Base-by-base conservation (phyloP, 495 filamentous ascomycete species). In the Venustampulla echinocandica region DNA sequence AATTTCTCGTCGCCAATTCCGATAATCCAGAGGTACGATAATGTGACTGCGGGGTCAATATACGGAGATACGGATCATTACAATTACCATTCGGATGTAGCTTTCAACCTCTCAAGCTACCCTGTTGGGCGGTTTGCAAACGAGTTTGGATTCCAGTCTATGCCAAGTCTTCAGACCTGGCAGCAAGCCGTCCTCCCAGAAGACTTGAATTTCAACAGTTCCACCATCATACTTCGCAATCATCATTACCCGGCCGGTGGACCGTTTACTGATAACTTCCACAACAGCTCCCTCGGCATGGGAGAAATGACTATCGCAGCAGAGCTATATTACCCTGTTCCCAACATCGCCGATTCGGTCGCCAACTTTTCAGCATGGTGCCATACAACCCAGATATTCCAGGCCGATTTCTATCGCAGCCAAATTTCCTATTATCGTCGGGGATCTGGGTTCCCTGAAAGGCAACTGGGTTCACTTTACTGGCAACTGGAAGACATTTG, bases 401-500 rank as follows among this genome's bases (percentile, higher is more conserved):
- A 94, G 67, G 81, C 86, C 10, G 85, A 90, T 49, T 81, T 84
- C 10, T 70, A 90, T 64, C 74, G 76, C 56, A 81, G 73, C 52
- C 87, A 82, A 36, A 90, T 89, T 60, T 75, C 79, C 44, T 73
- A 76, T 19, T 93, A 84, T 81, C 75, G 84, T 14, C 76, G 82
- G 19, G 76, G 87, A 59, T 90, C 84, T 78, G 66, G 69, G 1
- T 55, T 61, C 7, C 59, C 56, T 4, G 74, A 84, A 49, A 56
- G 65, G n/a, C 94, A 88, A 54, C 82, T 84, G 32, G 89, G 88
- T 11, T 84, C 81, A 18, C 65, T 95, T 7, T 79, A 92, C 2
- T 95, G 89, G 89, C 89, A 95, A 61, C 63, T 93, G 28, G 94
- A 94, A 49, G 89, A 95, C 65, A 89, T 85, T 61, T 95, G 87